phyloP scores from a whole-genome alignment of 148 eudicot species.

The Selenicereus undatus region DNA sequence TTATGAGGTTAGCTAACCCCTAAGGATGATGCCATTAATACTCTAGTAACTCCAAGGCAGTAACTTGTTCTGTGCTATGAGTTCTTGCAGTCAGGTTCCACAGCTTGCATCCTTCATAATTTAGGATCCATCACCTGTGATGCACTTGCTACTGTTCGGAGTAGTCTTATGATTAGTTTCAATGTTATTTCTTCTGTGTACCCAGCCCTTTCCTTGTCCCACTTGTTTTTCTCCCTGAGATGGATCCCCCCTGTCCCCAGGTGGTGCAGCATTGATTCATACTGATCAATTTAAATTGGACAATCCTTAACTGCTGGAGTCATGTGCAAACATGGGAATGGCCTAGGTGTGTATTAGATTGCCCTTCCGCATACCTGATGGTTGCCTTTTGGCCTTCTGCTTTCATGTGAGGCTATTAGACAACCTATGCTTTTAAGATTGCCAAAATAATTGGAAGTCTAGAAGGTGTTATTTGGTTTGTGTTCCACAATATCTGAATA shows the following conservation, averaged over 20 bases:
- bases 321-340: neutral
- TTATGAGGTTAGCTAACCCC: too few species aligned
- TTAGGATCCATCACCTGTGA: too few species aligned
- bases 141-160: too few species aligned
- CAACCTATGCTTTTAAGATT: neutral
- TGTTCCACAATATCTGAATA: too few species aligned
- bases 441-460: neutral
- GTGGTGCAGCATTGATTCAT: too few species aligned
- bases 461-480: neutral
- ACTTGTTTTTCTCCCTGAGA: neutral
- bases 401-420: neutral
- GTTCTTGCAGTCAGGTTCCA: too few species aligned
- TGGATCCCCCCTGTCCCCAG: too few species aligned
- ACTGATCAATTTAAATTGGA: neutral
- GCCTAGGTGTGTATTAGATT: neutral
- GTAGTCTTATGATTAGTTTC: too few species aligned
- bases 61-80: too few species aligned
- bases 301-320: neutral
- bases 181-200: neutral
- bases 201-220: neutral
- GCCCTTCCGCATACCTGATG: neutral
- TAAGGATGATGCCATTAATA: too few species aligned
- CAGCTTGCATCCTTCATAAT: too few species aligned
- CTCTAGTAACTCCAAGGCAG: too few species aligned
- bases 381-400: neutral